phyloP scores from a whole-genome alignment of 2,329 filamentous ascomycete genomes.

The Graphium sp. region DNA sequence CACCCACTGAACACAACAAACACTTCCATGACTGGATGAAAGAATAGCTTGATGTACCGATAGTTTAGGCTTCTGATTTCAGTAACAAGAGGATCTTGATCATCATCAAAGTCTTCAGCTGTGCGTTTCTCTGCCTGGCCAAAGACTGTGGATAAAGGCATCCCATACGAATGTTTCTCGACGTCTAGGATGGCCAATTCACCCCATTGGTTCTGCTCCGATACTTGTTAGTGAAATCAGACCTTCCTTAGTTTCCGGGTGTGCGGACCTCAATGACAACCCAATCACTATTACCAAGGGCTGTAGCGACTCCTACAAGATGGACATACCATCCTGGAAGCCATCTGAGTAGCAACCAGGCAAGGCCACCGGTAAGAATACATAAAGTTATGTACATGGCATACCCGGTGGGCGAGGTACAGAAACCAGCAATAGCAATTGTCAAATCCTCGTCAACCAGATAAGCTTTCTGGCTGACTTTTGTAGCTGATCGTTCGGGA shows the following conservation, averaged over 20 bases:
- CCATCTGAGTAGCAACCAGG: constrained; percentile 78
- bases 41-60: constrained; percentile 85
- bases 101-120: constrained; percentile 36
- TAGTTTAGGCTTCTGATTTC: constrained; percentile 72
- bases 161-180: constrained; percentile 32
- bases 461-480: constrained; percentile 72
- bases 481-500: constrained; percentile 33
- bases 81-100: constrained; percentile 60
- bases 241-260: no score
- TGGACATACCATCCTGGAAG: constrained; percentile 72
- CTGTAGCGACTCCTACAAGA: constrained; percentile 50
- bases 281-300: constrained; percentile 69
- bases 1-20: constrained; percentile 77
- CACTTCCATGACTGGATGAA: constrained; percentile 75
- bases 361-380: constrained; percentile 55
- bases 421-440: constrained; percentile 83
- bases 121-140: constrained; percentile 46
- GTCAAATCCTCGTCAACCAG: constrained; percentile 88
- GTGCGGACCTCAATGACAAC: constrained; percentile 83
- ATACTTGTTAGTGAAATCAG: constrained; percentile 6
- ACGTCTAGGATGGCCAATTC: constrained; percentile 71
- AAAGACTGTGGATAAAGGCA: constrained; percentile 45
- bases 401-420: constrained; percentile 56
- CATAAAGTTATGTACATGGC: constrained; percentile 55
- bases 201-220: constrained; percentile 70